A percentile compares a stretch with the other conserved stretches of the same genome.
Conservation (phyloP, 1,139 yeast species). For the Blastobotrys niveus region DNA sequence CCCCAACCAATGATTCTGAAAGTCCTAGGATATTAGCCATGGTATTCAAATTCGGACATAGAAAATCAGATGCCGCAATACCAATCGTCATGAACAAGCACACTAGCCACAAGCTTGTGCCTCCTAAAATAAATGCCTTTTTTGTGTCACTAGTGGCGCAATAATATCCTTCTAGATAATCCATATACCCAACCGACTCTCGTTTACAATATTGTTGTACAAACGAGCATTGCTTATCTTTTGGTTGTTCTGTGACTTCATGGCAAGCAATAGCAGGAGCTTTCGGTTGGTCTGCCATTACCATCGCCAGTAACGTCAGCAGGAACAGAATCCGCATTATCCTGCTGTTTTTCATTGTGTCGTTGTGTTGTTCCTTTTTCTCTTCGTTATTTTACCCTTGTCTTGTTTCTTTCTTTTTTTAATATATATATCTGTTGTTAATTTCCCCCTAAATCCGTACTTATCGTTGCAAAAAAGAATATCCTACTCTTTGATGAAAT, state of each 20-base stretch:
- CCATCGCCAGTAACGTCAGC: background rate
- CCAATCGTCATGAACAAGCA: slow-evolving; percentile 59
- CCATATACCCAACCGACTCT: slow-evolving; percentile 29
- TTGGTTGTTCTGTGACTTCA: slow-evolving; percentile 4
- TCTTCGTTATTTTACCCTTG: too few species aligned
- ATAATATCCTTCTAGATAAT: slow-evolving; percentile 34
- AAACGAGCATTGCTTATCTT: slow-evolving; percentile 31
- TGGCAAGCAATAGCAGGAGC: background rate
- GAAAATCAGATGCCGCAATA: slow-evolving; percentile 64
- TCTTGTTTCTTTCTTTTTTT: too few species aligned
- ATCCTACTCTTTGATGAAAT: too few species aligned
- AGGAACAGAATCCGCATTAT: background rate
- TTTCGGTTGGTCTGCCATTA: background rate
- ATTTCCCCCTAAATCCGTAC: too few species aligned
- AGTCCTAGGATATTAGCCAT: slow-evolving; percentile 55
- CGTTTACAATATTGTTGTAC: slow-evolving; percentile 31
- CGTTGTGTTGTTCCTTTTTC: too few species aligned
- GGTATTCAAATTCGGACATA: slow-evolving; percentile 67
- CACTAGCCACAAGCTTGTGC: slow-evolving; percentile 33
- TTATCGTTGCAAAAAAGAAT: too few species aligned
- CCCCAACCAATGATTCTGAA: slow-evolving; percentile 77
- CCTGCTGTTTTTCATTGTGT: too few species aligned
- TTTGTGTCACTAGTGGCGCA: slow-evolving; percentile 22
- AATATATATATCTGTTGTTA: too few species aligned
- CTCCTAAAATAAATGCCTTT: slow-evolving; percentile 13